Conservation (phyloP, 768 basidiomycete species). For the Boletus eberwhitei region DNA sequence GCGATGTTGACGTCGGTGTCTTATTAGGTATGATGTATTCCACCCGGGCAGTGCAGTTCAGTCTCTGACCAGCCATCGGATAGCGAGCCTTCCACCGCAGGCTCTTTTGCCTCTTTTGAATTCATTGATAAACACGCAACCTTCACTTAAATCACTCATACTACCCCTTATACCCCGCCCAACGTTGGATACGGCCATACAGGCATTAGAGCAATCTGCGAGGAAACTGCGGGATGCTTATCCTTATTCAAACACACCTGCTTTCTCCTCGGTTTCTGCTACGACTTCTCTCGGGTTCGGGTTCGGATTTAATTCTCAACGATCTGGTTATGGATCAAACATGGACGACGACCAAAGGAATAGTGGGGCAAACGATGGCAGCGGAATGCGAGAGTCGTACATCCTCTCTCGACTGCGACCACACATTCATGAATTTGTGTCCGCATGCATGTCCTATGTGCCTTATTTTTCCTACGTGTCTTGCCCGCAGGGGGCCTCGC, state of each 20-base stretch:
- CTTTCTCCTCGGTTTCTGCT: conserved; percentile 31
- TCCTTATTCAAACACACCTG: conserved; percentile 63
- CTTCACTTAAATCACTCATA: conserved; percentile 66
- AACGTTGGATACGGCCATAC: conserved; percentile 68
- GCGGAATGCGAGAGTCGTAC: conserved; percentile 80
- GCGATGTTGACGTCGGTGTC: conserved; percentile 68
- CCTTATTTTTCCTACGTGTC: conserved; percentile 75
- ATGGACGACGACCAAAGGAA: conserved; percentile 28
- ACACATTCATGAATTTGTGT: conserved; percentile 72
- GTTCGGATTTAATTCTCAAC: conserved; percentile 22
- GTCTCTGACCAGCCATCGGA: conserved; percentile 13
- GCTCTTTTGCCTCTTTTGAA: conserved; percentile 72
- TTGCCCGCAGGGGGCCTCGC: conserved; percentile 18
- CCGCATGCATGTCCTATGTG: conserved; percentile 76
- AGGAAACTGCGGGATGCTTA: conserved; percentile 78
- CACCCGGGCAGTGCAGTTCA: not conserved
- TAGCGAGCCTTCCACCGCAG: conserved; percentile 77
- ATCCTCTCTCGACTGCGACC: conserved; percentile 71
- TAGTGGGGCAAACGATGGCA: conserved; percentile 28
- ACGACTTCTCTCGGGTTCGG: conserved; percentile 35
- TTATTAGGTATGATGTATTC: conserved; percentile 58
- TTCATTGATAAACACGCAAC: conserved; percentile 63
- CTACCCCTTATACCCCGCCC: conserved; percentile 83
- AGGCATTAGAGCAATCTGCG: conserved; percentile 63
- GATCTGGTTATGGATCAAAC: conserved; percentile 32